Evolutionary conservation across 1,139 yeast genomes (phyloP), one percentile per base, ranked within the genome.

Genomic region (Trichomonascaceae sp.): DNA sequence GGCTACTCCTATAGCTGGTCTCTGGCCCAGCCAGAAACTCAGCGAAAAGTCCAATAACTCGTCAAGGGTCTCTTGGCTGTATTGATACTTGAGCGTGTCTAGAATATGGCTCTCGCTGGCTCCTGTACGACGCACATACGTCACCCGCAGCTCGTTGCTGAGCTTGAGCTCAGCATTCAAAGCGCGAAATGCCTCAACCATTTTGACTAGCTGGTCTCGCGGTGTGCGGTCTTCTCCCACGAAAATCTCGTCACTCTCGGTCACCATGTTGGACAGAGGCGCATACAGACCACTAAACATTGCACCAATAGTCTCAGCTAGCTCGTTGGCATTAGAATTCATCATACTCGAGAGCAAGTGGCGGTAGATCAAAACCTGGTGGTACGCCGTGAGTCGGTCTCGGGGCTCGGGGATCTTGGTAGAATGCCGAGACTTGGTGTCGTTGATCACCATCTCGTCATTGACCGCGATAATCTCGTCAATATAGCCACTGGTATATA

Each of bases 331-430:
- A 16, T 16, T 29, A 3, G n/a, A 23, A 4, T 29, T 13, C n/a
- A 31, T 22, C 46, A 49, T 37, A n/a, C 39, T 27, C 4, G 22
- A 13, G 1, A 51, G 35, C 33, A 57, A 34, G 30, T 39, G 33
- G 27, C 48, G 52, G 34, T 57, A 58, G 3, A 49, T 29, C 26
- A 55, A 40, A 8, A 55, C 42, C 39, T 57, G 61, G 30, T 56
- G 60, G 33, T 48, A 54, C 1, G 61, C 61, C 1, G 50, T 40
- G 4, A 46, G 41, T 28, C 43, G 42, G 31, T 51, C 52, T n/a
- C 44, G 39, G 4, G 31, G 32, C 5, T 36, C 28, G 2, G 55
- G 54, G 4, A 45, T 40, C 1, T 33, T 31, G 13, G 28, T 18
- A 2, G 33, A 16, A 4, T 23, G 17, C 14, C 60, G 39, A 9